phyloP scores from a whole-genome alignment of 2,329 filamentous ascomycete species.

The Pseudogymnoascus sp. region DNA sequence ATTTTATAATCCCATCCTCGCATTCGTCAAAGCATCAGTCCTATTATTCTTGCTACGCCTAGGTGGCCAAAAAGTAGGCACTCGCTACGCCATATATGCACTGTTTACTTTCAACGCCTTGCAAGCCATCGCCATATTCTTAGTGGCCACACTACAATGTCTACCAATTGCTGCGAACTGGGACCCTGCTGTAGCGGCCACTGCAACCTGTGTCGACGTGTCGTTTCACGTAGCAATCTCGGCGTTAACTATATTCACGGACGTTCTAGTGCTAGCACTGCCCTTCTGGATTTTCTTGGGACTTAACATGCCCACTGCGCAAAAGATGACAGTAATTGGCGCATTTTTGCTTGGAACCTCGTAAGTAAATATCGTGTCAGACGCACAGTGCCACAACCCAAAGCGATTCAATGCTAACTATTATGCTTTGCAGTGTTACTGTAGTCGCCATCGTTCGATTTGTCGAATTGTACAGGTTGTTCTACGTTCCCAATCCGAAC shows the following conservation, averaged over 20 bases:
- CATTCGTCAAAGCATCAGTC: constrained; percentile 37
- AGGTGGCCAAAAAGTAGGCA: constrained; percentile 28
- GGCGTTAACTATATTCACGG: constrained; percentile 33
- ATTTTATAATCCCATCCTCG: constrained; percentile 38
- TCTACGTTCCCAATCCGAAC: constrained; percentile 18
- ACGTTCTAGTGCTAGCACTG: constrained; percentile 32
- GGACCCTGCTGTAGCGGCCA: constrained; percentile 20
- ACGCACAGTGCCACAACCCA: background rate
- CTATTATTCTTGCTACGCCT: constrained; percentile 38
- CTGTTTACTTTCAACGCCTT: constrained; percentile 18
- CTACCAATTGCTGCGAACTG: constrained; percentile 30
- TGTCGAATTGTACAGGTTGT: constrained; percentile 22
- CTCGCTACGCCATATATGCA: constrained; percentile 26
- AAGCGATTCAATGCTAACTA: background rate
- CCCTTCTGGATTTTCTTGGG: constrained; percentile 34
- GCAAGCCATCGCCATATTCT: constrained; percentile 29
- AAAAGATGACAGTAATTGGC: constrained; percentile 32
- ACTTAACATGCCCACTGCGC: constrained; percentile 31
- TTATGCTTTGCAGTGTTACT: constrained; percentile 24
- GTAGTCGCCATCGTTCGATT: constrained; percentile 29
- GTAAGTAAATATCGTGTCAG: constrained; percentile 23
- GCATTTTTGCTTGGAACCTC: constrained; percentile 33
- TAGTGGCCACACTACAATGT: constrained; percentile 33
- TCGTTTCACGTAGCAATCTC: constrained; percentile 29
- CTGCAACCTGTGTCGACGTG: constrained; percentile 28